Conservation (phyloP, 768 basidiomycete genomes). For the Kwoniella shandongensis region DNA sequence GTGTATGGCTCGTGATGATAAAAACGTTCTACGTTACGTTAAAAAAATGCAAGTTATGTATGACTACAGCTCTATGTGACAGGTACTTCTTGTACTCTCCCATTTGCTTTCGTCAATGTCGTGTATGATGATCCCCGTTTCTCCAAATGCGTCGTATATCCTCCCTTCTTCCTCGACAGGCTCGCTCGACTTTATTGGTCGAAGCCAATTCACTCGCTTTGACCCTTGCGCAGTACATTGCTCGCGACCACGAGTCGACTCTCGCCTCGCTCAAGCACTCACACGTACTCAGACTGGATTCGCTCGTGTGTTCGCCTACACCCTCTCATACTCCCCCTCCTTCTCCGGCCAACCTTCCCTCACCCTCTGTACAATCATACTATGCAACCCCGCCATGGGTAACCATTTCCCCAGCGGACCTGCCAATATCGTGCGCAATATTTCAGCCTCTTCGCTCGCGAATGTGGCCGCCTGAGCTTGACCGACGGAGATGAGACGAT, state of each 20-base stretch:
- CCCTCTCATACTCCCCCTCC: constrained; percentile 48
- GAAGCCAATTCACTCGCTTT: too few species aligned
- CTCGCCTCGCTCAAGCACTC: too few species aligned
- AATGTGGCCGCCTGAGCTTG: constrained; percentile 11
- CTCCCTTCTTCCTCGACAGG: too few species aligned
- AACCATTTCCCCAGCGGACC: constrained; percentile 30
- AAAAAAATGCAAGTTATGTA: constrained; percentile 1
- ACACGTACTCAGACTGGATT: too few species aligned
- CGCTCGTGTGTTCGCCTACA: constrained; percentile 17
- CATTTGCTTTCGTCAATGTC: too few species aligned
- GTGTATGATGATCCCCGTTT: too few species aligned
- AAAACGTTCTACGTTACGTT: not conserved
- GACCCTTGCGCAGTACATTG: too few species aligned
- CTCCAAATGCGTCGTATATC: too few species aligned
- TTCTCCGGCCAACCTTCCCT: constrained; percentile 48
- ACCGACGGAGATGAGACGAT: constrained; percentile 22
- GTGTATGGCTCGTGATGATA: not conserved
- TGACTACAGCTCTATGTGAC: too few species aligned
- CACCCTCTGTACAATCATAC: constrained; percentile 42
- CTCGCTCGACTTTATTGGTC: too few species aligned
- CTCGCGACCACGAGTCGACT: too few species aligned
- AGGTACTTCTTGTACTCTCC: too few species aligned
- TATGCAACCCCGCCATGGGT: constrained; percentile 44
- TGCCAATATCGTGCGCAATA: constrained; percentile 18
- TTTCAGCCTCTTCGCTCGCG: constrained; percentile 32